Conservation (phyloP, 352 stramenopile genomes). For the Globisporangium yorkense region DNA sequence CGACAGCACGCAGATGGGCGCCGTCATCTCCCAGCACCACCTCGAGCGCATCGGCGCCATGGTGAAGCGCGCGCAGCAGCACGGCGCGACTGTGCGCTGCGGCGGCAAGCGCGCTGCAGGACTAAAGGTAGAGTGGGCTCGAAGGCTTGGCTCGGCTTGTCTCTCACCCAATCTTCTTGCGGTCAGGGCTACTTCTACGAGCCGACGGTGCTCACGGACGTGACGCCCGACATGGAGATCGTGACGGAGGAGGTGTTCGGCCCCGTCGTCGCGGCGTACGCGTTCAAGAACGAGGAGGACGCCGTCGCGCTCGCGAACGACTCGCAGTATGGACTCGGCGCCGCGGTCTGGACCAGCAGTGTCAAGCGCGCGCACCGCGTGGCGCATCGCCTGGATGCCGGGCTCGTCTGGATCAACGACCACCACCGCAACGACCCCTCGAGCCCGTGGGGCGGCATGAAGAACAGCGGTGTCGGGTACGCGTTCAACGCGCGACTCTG, state of each 20-base stretch:
- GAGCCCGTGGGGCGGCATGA: conserved; percentile 66
- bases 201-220: conserved; percentile 87
- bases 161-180: neutral
- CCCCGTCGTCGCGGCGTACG: conserved; percentile 54
- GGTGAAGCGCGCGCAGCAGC: conserved; percentile 67
- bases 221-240: conserved; percentile 66
- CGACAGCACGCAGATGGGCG: conserved; percentile 53
- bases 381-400: conserved; percentile 73
- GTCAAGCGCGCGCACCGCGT: conserved; percentile 76
- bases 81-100: conserved; percentile 70
- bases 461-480: conserved; percentile 60
- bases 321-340: conserved; percentile 75
- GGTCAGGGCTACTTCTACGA: conserved; percentile 85
- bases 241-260: conserved; percentile 87
- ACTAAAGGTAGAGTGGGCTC: conserved; percentile 15
- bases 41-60: conserved; percentile 58
- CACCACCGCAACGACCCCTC: conserved; percentile 53
- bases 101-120: conserved; percentile 57
- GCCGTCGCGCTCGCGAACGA: conserved; percentile 75
- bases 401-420: conserved; percentile 91
- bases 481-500: neutral
- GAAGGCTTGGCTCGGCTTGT: neutral
- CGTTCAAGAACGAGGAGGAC: conserved; percentile 60
- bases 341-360: conserved; percentile 83
- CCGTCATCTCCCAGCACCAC: conserved; percentile 55